These are phyloP conservation scores for Pleurotus salmoneostramineus DNA, from an alignment of 768 basidiomycete species.

Conservation along the genomic window DNA sequence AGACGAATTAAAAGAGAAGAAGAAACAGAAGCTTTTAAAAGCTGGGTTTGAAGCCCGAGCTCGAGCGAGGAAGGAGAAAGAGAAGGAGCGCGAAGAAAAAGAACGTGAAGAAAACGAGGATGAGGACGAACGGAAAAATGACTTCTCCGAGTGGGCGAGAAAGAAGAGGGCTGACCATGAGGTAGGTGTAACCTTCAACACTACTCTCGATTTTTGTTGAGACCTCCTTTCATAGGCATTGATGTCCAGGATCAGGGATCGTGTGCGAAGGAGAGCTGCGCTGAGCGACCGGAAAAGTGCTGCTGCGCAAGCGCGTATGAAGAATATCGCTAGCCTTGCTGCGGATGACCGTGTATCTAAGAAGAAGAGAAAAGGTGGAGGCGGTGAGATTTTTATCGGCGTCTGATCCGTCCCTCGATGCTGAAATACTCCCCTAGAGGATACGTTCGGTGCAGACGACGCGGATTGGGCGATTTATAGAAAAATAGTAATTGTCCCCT, in stretches of 20 bases:
- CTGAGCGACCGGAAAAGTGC: slow-evolving; percentile 91
- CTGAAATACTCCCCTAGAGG: slow-evolving; percentile 48
- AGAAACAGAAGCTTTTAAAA: slow-evolving; percentile 88
- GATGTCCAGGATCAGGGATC: slow-evolving; percentile 82
- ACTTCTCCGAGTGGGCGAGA: slow-evolving; percentile 71
- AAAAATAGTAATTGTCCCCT: slow-evolving; percentile 67
- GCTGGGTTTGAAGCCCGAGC: slow-evolving; percentile 91
- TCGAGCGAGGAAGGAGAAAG: slow-evolving; percentile 82
- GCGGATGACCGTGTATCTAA: slow-evolving; percentile 80
- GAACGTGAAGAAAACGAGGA: slow-evolving; percentile 70
- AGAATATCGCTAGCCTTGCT: slow-evolving; percentile 89
- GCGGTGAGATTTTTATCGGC: slow-evolving; percentile 44
- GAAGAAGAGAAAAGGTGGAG: slow-evolving; percentile 80
- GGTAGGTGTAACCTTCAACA: slow-evolving; percentile 31
- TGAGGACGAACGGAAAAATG: slow-evolving; percentile 68
- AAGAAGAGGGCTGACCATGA: slow-evolving; percentile 78
- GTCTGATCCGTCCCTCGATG: neutral
- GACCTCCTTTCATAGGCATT: slow-evolving; percentile 43
- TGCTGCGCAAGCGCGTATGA: slow-evolving; percentile 94
- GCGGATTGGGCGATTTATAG: slow-evolving; percentile 98
- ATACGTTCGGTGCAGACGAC: slow-evolving; percentile 90
- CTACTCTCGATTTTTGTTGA: neutral
- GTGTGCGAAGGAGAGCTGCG: slow-evolving; percentile 74
- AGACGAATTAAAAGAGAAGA: slow-evolving; percentile 91
- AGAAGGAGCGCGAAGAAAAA: slow-evolving; percentile 74